Evolutionary conservation across 2,329 filamentous ascomycete species (phyloP).

Genomic region (Aspergillus intermedius): DNA sequence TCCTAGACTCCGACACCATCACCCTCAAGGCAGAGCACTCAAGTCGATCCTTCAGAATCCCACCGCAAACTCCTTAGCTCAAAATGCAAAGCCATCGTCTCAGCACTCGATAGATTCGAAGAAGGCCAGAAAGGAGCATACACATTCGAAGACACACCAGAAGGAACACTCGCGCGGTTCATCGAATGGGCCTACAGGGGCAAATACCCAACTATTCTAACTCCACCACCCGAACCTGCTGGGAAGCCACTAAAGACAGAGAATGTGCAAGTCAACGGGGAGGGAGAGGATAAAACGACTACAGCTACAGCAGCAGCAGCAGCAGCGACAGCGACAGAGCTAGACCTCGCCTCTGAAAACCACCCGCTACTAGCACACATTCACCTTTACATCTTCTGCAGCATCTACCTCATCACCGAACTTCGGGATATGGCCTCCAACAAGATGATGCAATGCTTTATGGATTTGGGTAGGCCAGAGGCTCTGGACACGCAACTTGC

Average conservation of each 20-base stretch:
- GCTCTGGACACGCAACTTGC: conserved; percentile 1
- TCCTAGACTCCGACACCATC: background rate
- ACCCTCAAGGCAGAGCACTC: background rate
- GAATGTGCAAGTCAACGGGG: background rate
- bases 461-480: background rate
- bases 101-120: background rate
- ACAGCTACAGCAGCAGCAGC: too few relatives aligned
- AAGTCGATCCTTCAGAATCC: background rate
- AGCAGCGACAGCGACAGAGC: background rate
- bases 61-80: background rate
- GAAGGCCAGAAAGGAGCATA: conserved; percentile 3
- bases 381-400: background rate
- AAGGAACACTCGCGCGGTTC: conserved; percentile 5
- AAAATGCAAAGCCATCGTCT: background rate
- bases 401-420: background rate
- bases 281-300: background rate
- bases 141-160: conserved; percentile 4
- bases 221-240: background rate
- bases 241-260: background rate
- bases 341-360: conserved; percentile 1
- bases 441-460: background rate
- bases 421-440: background rate
- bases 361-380: background rate
- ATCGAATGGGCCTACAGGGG: conserved; percentile 7
- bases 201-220: conserved; percentile 3